Conservation (phyloP, 2,329 filamentous ascomycete species). For the Aotearoamyces nothofagi region DNA sequence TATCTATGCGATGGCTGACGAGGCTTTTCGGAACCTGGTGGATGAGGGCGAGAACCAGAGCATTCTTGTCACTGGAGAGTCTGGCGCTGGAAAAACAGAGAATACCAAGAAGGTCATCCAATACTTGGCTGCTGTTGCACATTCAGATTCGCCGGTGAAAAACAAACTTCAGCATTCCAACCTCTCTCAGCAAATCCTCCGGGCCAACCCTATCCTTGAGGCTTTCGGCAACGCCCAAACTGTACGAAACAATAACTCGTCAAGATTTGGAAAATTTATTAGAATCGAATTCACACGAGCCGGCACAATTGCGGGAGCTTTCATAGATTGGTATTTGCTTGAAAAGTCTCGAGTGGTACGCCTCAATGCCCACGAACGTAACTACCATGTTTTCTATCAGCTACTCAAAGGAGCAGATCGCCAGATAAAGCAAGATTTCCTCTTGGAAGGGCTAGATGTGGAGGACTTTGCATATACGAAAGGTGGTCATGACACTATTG, state of each 20-base stretch:
- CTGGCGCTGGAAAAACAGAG: slow-evolving; percentile 94
- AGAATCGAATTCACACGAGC: slow-evolving; percentile 82
- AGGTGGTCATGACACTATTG: slow-evolving; percentile 81
- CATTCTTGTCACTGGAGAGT: slow-evolving; percentile 95
- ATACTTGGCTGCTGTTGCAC: slow-evolving; percentile 88
- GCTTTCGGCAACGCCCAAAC: slow-evolving; percentile 97
- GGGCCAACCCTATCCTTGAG: slow-evolving; percentile 94
- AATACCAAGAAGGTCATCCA: slow-evolving; percentile 99
- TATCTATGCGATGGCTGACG: slow-evolving; percentile 94
- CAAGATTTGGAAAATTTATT: slow-evolving; percentile 96
- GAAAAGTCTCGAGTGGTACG: slow-evolving; percentile 97
- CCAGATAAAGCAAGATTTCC: slow-evolving; percentile 58
- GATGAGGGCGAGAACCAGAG: slow-evolving; percentile 95
- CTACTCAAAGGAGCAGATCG: slow-evolving; percentile 70
- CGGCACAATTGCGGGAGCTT: slow-evolving; percentile 87
- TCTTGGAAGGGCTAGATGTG: slow-evolving; percentile 59
- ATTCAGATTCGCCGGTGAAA: slow-evolving; percentile 57
- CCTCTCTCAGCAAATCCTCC: slow-evolving; percentile 87
- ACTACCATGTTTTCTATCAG: slow-evolving; percentile 97
- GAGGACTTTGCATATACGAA: slow-evolving; percentile 86
- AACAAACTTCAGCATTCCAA: slow-evolving; percentile 56
- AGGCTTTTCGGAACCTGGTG: slow-evolving; percentile 88
- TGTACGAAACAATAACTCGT: slow-evolving; percentile 95
- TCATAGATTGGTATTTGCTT: slow-evolving; percentile 95
- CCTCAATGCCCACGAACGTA: slow-evolving; percentile 75